Evolutionary conservation across 345 rosid genomes (phyloP), one percentile per base, ranked within the genome.

Genomic region (Psidium guajava): DNA sequence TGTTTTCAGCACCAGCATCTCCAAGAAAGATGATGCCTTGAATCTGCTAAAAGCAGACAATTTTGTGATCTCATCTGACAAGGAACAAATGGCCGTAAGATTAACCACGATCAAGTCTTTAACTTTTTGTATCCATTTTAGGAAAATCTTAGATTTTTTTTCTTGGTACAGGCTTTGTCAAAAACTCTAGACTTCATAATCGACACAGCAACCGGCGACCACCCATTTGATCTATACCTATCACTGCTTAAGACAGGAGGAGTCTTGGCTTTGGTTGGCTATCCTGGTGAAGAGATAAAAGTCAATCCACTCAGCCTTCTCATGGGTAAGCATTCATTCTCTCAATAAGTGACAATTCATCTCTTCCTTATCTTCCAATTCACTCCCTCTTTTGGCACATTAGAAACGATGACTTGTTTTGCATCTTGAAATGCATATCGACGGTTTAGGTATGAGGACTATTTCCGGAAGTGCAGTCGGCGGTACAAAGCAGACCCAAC

Each of bases 141-240:
- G 44, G 47, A 21, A 16, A 11, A 32, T 64, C 6, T 32, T 16
- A 18, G 20, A 16, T 64, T 64, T 18, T 22, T 54, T 20, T 54
- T 21, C 64, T 13, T 64, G 50, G 49, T 87, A 87, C 92, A 95
- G 96, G 91, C 88, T 44, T 56, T 89, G 47, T 87, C 87, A 42
- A 96, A 91, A 81, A 90, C 99, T n/a, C 88, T 94, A 56, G 97
- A 95, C 91, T 95, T 93, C 84, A 89, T 93, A 50, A n/a, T 96
- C 69, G 98, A 95, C 86, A 91, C 95, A 6, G 95, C 97, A 52
- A 94, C 97, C 54, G 96, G 98, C 52, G 95, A 94, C 87, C 97
- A 95, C 88, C 91, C 93, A 25, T 92, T 94, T 85, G 96, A 96
- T 90, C 91, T 91, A 44, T 92, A 87, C 94, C 74, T 95, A 95